phyloP scores from a whole-genome alignment of 2,329 filamentous ascomycete genomes.

The Myriosclerotinia scirpicola region DNA sequence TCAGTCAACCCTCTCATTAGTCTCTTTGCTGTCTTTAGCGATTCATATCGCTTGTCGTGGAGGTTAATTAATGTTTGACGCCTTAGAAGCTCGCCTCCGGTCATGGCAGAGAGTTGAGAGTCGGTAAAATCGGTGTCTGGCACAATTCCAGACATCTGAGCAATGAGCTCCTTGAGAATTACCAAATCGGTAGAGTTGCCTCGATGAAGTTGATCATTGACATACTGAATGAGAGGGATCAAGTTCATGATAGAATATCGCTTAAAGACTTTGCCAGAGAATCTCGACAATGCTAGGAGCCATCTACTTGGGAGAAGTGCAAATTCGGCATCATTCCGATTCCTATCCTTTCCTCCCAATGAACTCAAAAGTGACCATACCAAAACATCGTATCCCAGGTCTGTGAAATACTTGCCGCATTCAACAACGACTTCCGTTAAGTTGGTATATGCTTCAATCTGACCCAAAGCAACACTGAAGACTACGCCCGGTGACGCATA shows the following conservation, averaged over 20 bases:
- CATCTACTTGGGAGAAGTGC: conserved; percentile 81
- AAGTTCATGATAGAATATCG: conserved; percentile 82
- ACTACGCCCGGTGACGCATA: conserved; percentile 88
- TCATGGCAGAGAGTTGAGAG: conserved; percentile 81
- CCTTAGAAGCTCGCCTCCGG: conserved; percentile 77
- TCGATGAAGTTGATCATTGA: conserved; percentile 76
- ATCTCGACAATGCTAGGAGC: conserved; percentile 86
- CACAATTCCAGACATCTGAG: conserved; percentile 90
- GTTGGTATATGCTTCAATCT: conserved; percentile 93
- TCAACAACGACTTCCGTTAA: conserved; percentile 93
- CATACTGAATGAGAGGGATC: conserved; percentile 83
- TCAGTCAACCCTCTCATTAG: conserved; percentile 78
- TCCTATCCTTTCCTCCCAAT: conserved; percentile 61
- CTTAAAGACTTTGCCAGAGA: conserved; percentile 86
- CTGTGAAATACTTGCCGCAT: conserved; percentile 90
- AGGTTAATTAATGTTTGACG: conserved; percentile 78
- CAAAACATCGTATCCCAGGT: conserved; percentile 87
- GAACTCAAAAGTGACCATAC: conserved; percentile 88
- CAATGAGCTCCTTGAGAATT: conserved; percentile 85
- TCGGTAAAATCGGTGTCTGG: conserved; percentile 87
- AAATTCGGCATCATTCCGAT: conserved; percentile 61
- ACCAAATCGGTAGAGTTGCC: conserved; percentile 90
- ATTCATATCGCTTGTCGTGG: conserved; percentile 78
- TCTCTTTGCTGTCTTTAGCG: conserved; percentile 71
- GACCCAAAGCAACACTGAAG: conserved; percentile 82